phyloP scores from a whole-genome alignment of 2,329 filamentous ascomycete species.

The Penicillium sp. region DNA sequence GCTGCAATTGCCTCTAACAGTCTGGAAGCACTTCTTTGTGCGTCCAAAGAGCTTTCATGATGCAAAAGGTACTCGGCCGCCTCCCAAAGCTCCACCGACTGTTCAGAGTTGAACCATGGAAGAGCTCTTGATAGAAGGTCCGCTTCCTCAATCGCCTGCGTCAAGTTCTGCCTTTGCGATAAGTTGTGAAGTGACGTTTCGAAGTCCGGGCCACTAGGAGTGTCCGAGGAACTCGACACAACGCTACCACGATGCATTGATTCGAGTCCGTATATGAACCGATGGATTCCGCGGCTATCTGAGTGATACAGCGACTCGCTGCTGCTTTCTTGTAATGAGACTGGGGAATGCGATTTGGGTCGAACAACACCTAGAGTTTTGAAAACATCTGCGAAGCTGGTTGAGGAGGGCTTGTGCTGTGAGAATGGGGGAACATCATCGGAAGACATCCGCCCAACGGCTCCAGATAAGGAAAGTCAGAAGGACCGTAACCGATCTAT shows the following conservation, averaged over 20 bases:
- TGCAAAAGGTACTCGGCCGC: constrained; percentile 38
- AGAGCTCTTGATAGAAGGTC: constrained; percentile 34
- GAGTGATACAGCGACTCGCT: constrained; percentile 31
- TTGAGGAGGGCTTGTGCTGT: constrained; percentile 36
- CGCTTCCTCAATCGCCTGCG: constrained; percentile 40
- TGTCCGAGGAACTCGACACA: constrained; percentile 39
- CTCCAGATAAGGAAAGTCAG: constrained; percentile 8
- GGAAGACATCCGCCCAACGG: constrained; percentile 39
- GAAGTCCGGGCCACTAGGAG: constrained; percentile 37
- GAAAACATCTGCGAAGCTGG: constrained; percentile 43
- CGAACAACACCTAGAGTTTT: constrained; percentile 41
- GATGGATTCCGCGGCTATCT: constrained; percentile 35
- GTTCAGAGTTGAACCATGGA: constrained; percentile 39
- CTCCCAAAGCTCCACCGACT: constrained; percentile 41
- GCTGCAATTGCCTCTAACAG: constrained; percentile 38
- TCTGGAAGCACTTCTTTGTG: constrained; percentile 34
- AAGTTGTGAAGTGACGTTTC: constrained; percentile 37
- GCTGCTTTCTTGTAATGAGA: constrained; percentile 31
- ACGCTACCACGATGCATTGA: constrained; percentile 43
- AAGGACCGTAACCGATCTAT: constrained; percentile 2
- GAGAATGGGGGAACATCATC: constrained; percentile 40
- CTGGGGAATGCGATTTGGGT: constrained; percentile 39
- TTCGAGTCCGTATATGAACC: constrained; percentile 36
- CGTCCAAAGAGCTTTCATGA: constrained; percentile 35
- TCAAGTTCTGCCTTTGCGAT: constrained; percentile 34